Conservation (phyloP, 2,329 filamentous ascomycete genomes). For the Colletotrichum sp. region DNA sequence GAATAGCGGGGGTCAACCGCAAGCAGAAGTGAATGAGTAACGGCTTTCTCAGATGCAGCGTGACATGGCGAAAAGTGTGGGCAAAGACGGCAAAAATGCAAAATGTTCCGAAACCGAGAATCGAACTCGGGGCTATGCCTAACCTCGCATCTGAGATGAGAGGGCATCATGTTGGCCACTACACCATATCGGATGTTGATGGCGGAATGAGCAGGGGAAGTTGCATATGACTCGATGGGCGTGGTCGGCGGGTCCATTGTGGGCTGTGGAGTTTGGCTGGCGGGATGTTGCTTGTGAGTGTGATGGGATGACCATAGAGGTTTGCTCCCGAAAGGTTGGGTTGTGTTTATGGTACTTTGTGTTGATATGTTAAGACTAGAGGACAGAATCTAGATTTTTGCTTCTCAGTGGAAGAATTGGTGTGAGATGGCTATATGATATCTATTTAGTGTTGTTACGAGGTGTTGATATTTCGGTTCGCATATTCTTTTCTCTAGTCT, state of each 20-base stretch:
- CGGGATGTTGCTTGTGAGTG: neutral
- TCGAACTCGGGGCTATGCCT: slow-evolving; percentile 21
- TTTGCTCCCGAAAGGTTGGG: neutral
- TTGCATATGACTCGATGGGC: neutral
- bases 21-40: neutral
- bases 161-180: slow-evolving; percentile 22
- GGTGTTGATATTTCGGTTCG: too few relatives aligned
- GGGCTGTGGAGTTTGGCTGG: neutral
- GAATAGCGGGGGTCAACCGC: neutral
- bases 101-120: slow-evolving; percentile 6
- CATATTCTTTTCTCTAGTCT: neutral
- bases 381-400: too few relatives aligned
- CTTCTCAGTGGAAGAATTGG: neutral
- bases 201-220: rapidly evolving
- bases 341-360: neutral
- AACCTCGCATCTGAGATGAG: neutral
- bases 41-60: neutral
- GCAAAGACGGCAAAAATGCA: neutral
- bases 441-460: neutral
- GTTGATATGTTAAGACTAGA: neutral
- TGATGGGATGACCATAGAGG: neutral
- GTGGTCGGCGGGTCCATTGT: neutral
- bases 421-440: neutral
- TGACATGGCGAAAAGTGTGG: neutral
- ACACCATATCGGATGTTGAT: slow-evolving; percentile 14